phyloP scores from a whole-genome alignment of 2,329 filamentous ascomycete species.

The Ophiosphaerella herpotricha region DNA sequence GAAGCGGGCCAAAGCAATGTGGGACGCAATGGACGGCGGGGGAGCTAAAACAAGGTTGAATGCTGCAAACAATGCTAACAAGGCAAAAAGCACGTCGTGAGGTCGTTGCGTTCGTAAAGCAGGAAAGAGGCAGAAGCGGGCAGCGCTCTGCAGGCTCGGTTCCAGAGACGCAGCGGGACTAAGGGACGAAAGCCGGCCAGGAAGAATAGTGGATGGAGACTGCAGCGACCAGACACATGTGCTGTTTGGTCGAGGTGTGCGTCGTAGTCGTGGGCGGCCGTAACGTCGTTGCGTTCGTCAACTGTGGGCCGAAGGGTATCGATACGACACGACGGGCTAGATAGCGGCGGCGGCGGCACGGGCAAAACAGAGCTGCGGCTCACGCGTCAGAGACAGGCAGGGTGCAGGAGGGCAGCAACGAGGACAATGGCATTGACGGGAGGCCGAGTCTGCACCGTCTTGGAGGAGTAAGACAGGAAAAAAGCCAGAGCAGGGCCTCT shows the following conservation, averaged over 20 bases:
- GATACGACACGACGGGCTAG: constrained; percentile 16
- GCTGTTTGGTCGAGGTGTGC: constrained; percentile 19
- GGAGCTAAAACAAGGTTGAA: constrained; percentile 32
- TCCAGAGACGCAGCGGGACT: constrained; percentile 36
- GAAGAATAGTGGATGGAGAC: constrained; percentile 31
- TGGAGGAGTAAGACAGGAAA: constrained; percentile 20
- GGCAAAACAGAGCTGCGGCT: constrained; percentile 26
- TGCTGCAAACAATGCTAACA: constrained; percentile 48
- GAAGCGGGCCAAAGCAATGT: constrained; percentile 14
- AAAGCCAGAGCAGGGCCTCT: constrained; percentile 30
- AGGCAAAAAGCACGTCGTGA: constrained; percentile 47
- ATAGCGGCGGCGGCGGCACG: constrained; percentile 29
- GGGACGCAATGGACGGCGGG: constrained; percentile 13
- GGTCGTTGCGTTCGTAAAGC: constrained; percentile 48
- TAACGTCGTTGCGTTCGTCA: constrained; percentile 40
- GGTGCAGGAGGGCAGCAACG: background rate
- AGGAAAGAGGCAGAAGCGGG: constrained; percentile 20
- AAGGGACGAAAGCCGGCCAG: constrained; percentile 33
- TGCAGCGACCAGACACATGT: constrained; percentile 23
- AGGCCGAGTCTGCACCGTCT: constrained; percentile 25
- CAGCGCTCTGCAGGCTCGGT: constrained; percentile 39
- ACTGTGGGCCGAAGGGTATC: constrained; percentile 38
- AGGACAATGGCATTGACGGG: constrained; percentile 10
- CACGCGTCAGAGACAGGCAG: constrained; percentile 30
- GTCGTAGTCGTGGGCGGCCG: constrained; percentile 32